These are phyloP conservation scores for Stagonosporopsis chrysanthemi DNA, from an alignment of 2,329 filamentous ascomycete species.

Conservation along the genomic window DNA sequence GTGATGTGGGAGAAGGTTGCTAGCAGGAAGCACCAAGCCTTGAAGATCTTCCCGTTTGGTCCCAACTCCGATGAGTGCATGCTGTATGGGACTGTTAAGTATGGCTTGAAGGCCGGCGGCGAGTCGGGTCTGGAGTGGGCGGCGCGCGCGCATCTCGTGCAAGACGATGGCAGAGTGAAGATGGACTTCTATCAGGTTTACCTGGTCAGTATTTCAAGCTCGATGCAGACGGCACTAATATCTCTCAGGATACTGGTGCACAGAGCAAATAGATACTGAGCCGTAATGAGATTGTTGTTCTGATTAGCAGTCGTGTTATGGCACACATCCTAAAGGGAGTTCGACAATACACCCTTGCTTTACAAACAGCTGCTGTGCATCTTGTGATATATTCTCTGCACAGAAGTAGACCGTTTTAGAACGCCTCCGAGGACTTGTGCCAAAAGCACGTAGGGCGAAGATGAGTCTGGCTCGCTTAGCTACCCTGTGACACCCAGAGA, in stretches of 20 bases:
- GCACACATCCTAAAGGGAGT: no score
- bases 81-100: constrained; percentile 62
- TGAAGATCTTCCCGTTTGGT: constrained; percentile 61
- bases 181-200: constrained; percentile 64
- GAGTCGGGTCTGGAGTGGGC: constrained; percentile 61
- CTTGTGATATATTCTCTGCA: neutral
- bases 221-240: constrained; percentile 15
- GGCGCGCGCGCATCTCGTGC: constrained; percentile 61
- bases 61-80: constrained; percentile 58
- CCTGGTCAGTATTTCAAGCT: constrained; percentile 51
- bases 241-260: constrained; percentile 27
- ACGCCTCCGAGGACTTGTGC: neutral
- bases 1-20: constrained; percentile 62
- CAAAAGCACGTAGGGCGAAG: neutral
- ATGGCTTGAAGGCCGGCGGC: constrained; percentile 60
- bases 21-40: constrained; percentile 55
- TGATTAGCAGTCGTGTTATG: no score
- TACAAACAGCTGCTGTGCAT: neutral
- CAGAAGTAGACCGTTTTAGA: neutral
- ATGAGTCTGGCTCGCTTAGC: neutral
- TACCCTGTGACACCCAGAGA: neutral
- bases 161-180: constrained; percentile 61
- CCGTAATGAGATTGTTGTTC: neutral
- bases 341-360: neutral
- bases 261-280: constrained; percentile 13